Percentiles rank a stretch among this genome's conserved stretches.
Evolutionary conservation across 2,329 filamentous ascomycete species (phyloP).

Genomic region (Penicillium sp.): DNA sequence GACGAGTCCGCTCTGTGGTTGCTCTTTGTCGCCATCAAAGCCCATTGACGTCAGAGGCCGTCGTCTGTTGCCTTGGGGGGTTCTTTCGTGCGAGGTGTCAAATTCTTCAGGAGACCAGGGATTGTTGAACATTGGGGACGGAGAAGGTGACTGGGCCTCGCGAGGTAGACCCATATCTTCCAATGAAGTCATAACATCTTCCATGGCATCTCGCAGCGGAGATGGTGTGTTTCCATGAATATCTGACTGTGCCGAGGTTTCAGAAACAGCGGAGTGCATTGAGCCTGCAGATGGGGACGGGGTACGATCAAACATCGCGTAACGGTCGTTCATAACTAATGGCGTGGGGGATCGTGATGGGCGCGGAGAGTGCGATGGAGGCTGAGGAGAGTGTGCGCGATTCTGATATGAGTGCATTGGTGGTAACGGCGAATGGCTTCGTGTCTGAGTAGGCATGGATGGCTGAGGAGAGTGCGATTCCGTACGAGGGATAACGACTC

Average conservation of each 20-base stretch:
- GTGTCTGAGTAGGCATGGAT: conserved; percentile 14
- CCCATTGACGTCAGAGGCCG: conserved; percentile 74
- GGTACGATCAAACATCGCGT: conserved; percentile 41
- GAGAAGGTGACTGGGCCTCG: conserved; percentile 46
- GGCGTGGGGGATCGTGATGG: conserved; percentile 32
- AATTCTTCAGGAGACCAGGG: conserved; percentile 93
- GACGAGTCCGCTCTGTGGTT: conserved; percentile 58
- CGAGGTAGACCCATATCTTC: conserved; percentile 74
- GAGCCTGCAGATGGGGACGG: conserved; percentile 47
- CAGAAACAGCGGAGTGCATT: conserved; percentile 18
- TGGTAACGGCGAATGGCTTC: conserved; percentile 15
- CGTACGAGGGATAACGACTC: conserved; percentile 51
- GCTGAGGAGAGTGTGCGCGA: conserved; percentile 15
- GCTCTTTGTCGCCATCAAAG: conserved; percentile 54
- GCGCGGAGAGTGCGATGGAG: conserved; percentile 11
- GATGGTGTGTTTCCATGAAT: conserved; percentile 76
- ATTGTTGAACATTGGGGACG: conserved; percentile 54
- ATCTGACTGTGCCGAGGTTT: conserved; percentile 51
- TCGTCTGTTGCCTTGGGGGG: conserved; percentile 35
- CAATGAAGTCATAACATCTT: conserved; percentile 93
- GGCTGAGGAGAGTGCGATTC: conserved; percentile 19
- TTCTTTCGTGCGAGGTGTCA: conserved; percentile 48
- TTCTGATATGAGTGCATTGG: conserved; percentile 10
- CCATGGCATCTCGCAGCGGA: conserved; percentile 90
- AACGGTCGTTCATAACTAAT: conserved; percentile 43